A percentile compares a stretch with the other conserved stretches of the same genome.
phyloP scores from a whole-genome alignment of 805 yeast genomes.

The Wickerhamiella cacticola region DNA sequence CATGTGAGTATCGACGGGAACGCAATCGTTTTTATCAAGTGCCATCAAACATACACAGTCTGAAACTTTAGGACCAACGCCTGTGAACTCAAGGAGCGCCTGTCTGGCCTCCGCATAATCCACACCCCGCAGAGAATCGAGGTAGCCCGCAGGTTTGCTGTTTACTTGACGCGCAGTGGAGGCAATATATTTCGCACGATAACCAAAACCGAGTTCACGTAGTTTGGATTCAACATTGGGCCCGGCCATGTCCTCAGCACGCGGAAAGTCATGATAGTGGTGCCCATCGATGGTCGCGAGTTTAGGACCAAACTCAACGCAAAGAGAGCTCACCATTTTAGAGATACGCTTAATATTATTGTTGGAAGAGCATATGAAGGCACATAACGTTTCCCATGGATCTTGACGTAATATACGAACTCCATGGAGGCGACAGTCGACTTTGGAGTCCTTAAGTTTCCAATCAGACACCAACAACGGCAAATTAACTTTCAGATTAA shows the following conservation, averaged over 20 bases:
- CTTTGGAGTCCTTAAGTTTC: conserved; percentile 38
- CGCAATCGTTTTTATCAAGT: conserved; percentile 70
- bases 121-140: conserved; percentile 36
- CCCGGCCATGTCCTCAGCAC: conserved; percentile 39
- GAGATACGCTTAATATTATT: conserved; percentile 90
- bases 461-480: conserved; percentile 47
- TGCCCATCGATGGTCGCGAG: conserved; percentile 43
- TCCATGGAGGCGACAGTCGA: conserved; percentile 41
- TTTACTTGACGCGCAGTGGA: conserved; percentile 55
- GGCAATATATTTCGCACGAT: conserved; percentile 77
- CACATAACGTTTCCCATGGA: conserved; percentile 90
- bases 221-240: conserved; percentile 36
- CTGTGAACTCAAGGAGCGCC: conserved; percentile 52
- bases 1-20: conserved; percentile 94
- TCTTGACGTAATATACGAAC: conserved; percentile 82
- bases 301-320: conserved; percentile 54
- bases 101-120: conserved; percentile 44
- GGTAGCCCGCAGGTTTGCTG: conserved; percentile 27
- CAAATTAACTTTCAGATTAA: conserved; percentile 51
- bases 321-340: conserved; percentile 74
- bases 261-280: conserved; percentile 62
- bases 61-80: conserved; percentile 97
- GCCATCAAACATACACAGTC: conserved; percentile 94
- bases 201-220: conserved; percentile 56
- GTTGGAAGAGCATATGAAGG: conserved; percentile 91